These are phyloP conservation scores for Novakomyces olei DNA, from an alignment of 805 yeast genomes.

Conservation along the genomic window DNA sequence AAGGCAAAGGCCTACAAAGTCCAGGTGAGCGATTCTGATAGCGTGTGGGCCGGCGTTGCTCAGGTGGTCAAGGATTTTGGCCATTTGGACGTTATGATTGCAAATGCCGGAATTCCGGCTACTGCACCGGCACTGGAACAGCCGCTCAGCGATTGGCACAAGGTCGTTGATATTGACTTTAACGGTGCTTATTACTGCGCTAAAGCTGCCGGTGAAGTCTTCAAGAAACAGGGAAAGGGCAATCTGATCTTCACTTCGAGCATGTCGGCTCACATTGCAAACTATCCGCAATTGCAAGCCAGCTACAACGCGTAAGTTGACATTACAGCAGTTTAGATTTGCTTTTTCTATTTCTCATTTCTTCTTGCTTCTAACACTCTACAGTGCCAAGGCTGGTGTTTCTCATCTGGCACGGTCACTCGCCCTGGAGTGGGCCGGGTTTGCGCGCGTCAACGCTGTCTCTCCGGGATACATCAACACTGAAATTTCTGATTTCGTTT, in stretches of 20 bases:
- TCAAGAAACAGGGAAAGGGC: slow-evolving; percentile 28
- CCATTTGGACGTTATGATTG: slow-evolving; percentile 21
- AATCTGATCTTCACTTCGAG: slow-evolving; percentile 66
- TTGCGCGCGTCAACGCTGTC: slow-evolving; percentile 57
- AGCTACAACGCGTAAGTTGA: slow-evolving; percentile 56
- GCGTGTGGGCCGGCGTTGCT: slow-evolving; percentile 5
- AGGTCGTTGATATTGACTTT: slow-evolving; percentile 50
- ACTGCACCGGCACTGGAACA: neutral
- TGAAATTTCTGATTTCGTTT: too few relatives aligned
- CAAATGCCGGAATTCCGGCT: slow-evolving; percentile 23
- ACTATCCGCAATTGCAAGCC: slow-evolving; percentile 67
- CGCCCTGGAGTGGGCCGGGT: slow-evolving; percentile 67
- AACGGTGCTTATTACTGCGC: slow-evolving; percentile 63
- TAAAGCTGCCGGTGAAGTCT: slow-evolving; percentile 48
- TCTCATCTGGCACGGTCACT: slow-evolving; percentile 50
- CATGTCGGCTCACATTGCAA: slow-evolving; percentile 69
- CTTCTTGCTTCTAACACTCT: too few relatives aligned
- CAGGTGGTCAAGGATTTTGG: slow-evolving; percentile 20
- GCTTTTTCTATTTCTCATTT: too few relatives aligned
- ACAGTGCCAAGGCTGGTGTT: slow-evolving; percentile 68
- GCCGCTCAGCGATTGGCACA: slow-evolving; percentile 38
- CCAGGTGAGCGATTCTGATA: slow-evolving; percentile 25
- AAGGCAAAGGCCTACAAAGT: slow-evolving; percentile 40
- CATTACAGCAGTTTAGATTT: too few relatives aligned
- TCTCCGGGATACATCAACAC: slow-evolving; percentile 67